Evolutionary conservation across 2,329 filamentous ascomycete genomes (phyloP), one percentile per base, ranked within the genome.

Genomic region (Fusarium vanettenii): DNA sequence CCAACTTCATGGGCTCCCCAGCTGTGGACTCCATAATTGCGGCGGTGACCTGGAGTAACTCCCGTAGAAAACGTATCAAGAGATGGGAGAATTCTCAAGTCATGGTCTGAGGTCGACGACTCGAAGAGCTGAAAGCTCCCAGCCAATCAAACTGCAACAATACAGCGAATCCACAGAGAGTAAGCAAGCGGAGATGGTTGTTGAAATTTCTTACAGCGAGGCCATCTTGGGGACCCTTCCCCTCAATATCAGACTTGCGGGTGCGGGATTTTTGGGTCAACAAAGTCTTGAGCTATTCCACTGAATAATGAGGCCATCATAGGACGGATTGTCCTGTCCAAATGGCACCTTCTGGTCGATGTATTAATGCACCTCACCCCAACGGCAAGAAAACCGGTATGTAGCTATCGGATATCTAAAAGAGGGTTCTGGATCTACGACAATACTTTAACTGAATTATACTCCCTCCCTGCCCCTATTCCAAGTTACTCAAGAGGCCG

Each of bases 291-390:
- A 27, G 2, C 22, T 11, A 27, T 27, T 50, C 9, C 13, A 45
- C 6, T 7, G 8, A 9, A 4, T 3, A 10, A 27, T 2, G 22
- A 18, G 45, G 22, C 14, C 14, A 27, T 50, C 22, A 18, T 8
- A 11, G 14, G 45, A 3, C 16, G 0, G 2, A 7, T 2, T 29
- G 11, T 11, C 16, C 5, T 11, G 1, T 50, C 22, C 11, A n/a
- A 29, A n/a, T 1, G 0, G 0, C 14, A 48, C 14, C 16, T 2
- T 6, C 13, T 25, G 1, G 13, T 2, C 7, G 4, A 3, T 16
- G 20, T 25, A 25, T 25, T 9, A 5, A 9, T 8, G 4, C 25
- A 1, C 7, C 20, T 13, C n/a, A 20, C 9, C 10, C 18, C n/a
- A 4, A 5, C 6, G n/a, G 18, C 2, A 41, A 13, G 18, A 39